Conservation (phyloP, 2,329 filamentous ascomycete species). For the Sordariomycetes sp. region DNA sequence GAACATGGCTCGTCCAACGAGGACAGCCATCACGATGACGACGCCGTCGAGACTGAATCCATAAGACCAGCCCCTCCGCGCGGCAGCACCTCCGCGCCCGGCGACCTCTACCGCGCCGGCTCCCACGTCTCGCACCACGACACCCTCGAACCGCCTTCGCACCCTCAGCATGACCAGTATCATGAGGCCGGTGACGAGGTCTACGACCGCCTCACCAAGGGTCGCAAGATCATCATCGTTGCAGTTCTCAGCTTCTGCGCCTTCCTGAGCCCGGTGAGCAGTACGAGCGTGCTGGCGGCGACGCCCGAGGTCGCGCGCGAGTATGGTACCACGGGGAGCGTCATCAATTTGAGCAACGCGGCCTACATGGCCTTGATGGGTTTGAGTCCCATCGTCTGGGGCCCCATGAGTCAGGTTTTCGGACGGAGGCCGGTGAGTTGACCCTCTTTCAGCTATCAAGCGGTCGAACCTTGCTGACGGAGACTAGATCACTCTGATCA, state of each 20-base stretch:
- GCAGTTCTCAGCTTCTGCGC: conserved; percentile 63
- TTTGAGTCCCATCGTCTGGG: conserved; percentile 59
- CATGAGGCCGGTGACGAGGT: conserved; percentile 32
- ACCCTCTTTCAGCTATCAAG: not conserved
- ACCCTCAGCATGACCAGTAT: conserved; percentile 9
- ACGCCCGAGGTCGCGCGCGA: conserved; percentile 63
- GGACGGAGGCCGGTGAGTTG: conserved; percentile 45
- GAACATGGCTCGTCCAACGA: no score
- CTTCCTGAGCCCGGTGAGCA: conserved; percentile 67
- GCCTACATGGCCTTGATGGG: conserved; percentile 71
- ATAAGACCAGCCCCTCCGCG: not conserved
- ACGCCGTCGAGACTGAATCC: not conserved
- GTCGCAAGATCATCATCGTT: conserved; percentile 59
- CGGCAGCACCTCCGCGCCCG: not conserved
- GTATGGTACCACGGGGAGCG: conserved; percentile 54
- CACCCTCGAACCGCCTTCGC: conserved; percentile 12
- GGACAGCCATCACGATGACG: not conserved
- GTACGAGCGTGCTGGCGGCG: conserved; percentile 63
- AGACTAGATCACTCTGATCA: conserved; percentile 33
- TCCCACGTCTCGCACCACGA: conserved; percentile 21
- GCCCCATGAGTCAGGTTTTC: conserved; percentile 59
- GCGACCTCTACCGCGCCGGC: conserved; percentile 11
- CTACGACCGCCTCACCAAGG: conserved; percentile 56
- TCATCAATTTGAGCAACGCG: conserved; percentile 68
- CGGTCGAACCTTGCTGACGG: not conserved